A percentile compares a stretch with the other conserved stretches of the same genome.
Evolutionary conservation across 345 rosid species (phyloP).

Genomic region (Corymbia maculata): DNA sequence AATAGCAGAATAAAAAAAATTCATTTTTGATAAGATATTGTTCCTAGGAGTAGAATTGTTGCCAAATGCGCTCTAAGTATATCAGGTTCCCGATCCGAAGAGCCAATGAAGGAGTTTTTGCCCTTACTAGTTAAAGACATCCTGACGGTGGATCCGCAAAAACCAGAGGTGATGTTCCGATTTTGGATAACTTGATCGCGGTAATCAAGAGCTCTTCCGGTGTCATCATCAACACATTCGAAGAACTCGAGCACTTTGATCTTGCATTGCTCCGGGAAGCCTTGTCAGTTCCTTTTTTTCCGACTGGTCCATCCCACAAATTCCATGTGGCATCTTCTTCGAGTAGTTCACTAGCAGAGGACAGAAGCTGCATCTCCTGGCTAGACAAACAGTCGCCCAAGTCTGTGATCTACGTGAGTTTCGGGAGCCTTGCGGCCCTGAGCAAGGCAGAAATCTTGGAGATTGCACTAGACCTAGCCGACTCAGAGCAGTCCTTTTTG

Average conservation of each 20-base stretch:
- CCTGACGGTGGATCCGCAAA: not conserved
- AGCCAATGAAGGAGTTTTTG: conserved; percentile 22
- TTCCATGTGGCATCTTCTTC: conserved; percentile 2
- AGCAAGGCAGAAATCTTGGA: conserved; percentile 4
- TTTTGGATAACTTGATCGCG: conserved; percentile 3
- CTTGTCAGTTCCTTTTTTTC: conserved; percentile 6
- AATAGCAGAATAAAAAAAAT: too few species aligned
- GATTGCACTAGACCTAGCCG: conserved; percentile 18
- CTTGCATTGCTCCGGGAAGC: not conserved
- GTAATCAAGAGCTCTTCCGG: conserved; percentile 19
- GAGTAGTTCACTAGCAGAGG: conserved; percentile 9
- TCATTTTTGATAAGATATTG: too few species aligned
- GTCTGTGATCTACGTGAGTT: conserved; percentile 30
- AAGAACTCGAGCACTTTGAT: conserved; percentile 9
- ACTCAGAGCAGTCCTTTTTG: conserved; percentile 7
- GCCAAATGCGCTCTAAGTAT: not conserved
- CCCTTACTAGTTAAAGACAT: conserved; percentile 36
- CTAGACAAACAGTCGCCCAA: conserved; percentile 15
- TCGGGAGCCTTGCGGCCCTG: conserved; percentile 20
- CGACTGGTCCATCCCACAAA: conserved; percentile 29
- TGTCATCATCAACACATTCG: conserved; percentile 18
- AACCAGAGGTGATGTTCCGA: not conserved
- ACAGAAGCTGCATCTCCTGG: conserved; percentile 18
- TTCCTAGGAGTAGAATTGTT: too few species aligned
- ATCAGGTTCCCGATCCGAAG: conserved; percentile 25